A percentile compares a stretch with the other conserved stretches of the same genome.
Conservation (phyloP, 257 asterid species). For the Leonotis leonurus region DNA sequence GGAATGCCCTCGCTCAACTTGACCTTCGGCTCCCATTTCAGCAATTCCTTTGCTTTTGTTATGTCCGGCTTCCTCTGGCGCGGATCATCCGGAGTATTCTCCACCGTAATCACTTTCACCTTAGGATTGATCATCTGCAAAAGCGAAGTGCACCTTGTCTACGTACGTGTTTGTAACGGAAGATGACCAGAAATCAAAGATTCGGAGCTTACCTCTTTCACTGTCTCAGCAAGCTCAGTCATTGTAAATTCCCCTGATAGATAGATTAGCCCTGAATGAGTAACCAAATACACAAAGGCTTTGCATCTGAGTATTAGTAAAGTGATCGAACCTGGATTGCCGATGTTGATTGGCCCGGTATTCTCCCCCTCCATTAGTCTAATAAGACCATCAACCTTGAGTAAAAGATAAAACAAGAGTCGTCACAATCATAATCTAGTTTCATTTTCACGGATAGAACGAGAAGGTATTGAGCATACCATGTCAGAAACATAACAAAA, state of each 20-base stretch:
- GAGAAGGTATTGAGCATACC: conserved; percentile 19
- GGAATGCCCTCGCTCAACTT: conserved; percentile 84
- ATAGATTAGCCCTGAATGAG: neutral
- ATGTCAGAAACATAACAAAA: conserved; percentile 54
- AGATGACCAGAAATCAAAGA: neutral
- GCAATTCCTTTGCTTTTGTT: conserved; percentile 72
- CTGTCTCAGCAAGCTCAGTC: conserved; percentile 46
- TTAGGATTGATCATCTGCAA: conserved; percentile 77
- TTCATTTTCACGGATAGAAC: neutral
- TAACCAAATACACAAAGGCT: neutral
- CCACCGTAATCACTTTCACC: conserved; percentile 68
- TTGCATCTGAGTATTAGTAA: neutral
- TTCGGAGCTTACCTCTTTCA: conserved; percentile 33
- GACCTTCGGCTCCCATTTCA: conserved; percentile 91
- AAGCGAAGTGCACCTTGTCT: neutral
- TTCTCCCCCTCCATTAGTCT: conserved; percentile 50
- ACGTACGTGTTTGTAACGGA: neutral
- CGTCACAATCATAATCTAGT: neutral
- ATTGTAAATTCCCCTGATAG: conserved; percentile 41
- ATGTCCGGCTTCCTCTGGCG: conserved; percentile 90
- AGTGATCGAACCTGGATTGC: conserved; percentile 37
- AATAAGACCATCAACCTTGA: conserved; percentile 56
- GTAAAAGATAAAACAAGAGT: neutral
- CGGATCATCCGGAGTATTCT: conserved; percentile 98
- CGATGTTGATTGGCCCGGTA: conserved; percentile 44